Evolutionary conservation across 2,329 filamentous ascomycete genomes (phyloP).

Genomic region (Escovopsis sp.): DNA sequence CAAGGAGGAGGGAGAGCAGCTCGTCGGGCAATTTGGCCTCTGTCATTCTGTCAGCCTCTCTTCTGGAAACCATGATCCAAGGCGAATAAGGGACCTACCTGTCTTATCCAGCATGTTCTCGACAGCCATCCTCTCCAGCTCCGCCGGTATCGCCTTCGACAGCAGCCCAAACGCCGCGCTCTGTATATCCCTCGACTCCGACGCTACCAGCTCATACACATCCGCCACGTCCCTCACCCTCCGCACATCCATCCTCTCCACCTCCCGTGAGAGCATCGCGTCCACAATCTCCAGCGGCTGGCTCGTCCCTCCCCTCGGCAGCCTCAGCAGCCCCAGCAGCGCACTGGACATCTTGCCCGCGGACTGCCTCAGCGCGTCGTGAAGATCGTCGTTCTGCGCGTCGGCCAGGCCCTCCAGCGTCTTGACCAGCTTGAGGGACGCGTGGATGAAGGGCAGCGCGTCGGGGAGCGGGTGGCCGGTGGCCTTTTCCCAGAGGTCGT

Average conservation of each 20-base stretch:
- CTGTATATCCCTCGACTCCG: slow-evolving; percentile 60
- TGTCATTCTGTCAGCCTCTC: too few species aligned
- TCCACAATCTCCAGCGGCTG: slow-evolving; percentile 65
- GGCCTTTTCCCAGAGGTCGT: slow-evolving; percentile 38
- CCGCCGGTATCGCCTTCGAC: slow-evolving; percentile 60
- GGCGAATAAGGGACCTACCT: slow-evolving; percentile 19
- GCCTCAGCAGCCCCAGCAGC: slow-evolving; percentile 48
- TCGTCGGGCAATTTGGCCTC: slow-evolving; percentile 67
- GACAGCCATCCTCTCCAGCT: slow-evolving; percentile 70
- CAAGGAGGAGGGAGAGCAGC: slow-evolving; percentile 66
- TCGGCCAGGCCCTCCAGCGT: slow-evolving; percentile 50
- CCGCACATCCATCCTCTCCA: slow-evolving; percentile 46
- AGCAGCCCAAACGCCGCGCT: slow-evolving; percentile 67
- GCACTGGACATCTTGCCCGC: slow-evolving; percentile 38
- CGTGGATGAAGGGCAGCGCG: slow-evolving; percentile 48
- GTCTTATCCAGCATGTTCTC: slow-evolving; percentile 59
- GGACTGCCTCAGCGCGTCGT: slow-evolving; percentile 53
- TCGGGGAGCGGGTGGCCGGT: slow-evolving; percentile 26
- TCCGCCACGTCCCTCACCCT: slow-evolving; percentile 48
- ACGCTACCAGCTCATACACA: slow-evolving; percentile 62
- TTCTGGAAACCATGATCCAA: too few species aligned
- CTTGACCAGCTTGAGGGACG: slow-evolving; percentile 56
- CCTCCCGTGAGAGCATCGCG: slow-evolving; percentile 52
- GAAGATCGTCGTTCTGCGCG: slow-evolving; percentile 73
- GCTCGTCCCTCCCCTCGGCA: slow-evolving; percentile 29